Base-by-base conservation (phyloP, 805 yeast genomes). In the Lachancea dasiensis region DNA sequence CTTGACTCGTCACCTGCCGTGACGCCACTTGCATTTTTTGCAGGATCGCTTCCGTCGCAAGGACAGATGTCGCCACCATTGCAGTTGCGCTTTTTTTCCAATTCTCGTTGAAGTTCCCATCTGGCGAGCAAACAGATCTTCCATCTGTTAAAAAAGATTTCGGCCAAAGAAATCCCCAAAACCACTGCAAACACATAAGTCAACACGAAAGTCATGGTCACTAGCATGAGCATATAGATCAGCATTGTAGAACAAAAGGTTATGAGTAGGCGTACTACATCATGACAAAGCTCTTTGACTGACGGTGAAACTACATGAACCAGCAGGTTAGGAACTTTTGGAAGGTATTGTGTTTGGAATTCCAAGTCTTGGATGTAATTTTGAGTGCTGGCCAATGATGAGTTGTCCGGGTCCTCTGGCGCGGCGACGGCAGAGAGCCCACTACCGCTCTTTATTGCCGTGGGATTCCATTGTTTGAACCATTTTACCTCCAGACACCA, bases 161-260 rank as follows among this genome's bases (percentile, higher is more conserved):
- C 84, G 25, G 86, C 85, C 40, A 81, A 63, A 0, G 87, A 71
- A 42, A 81, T 63, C 8, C 94, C 94, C 13, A 78, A 49, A 13
- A 79, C 74, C 21, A 81, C 78, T 2, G 85, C 90, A 60, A 83
- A 83, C 58, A 83, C 79, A 48, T 83, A 83, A 0, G 76, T 61
- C 31, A 81, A 48, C 6, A 81, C 71, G 54, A 68, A 82, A 27
- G 81, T 68, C 94, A 83, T 83, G 5, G 82, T 81, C 11, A 78
- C 87, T 63, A 83, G 69, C 94, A 83, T 83, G 50, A 83, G 60
- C 24, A 80, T 80, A 53, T 78, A 83, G 9, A 82, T 79, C 34
- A 83, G 54, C 69, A 81, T 65, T 15, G 83, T 81, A 3, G 83
- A 73, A 13, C 75, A 54, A 45, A 83, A 77, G 8, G 78, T 70